Evolutionary conservation across 208 protist species (phyloP), one percentile per base, ranked within the genome.

Genomic region (Crithidia sp.): DNA sequence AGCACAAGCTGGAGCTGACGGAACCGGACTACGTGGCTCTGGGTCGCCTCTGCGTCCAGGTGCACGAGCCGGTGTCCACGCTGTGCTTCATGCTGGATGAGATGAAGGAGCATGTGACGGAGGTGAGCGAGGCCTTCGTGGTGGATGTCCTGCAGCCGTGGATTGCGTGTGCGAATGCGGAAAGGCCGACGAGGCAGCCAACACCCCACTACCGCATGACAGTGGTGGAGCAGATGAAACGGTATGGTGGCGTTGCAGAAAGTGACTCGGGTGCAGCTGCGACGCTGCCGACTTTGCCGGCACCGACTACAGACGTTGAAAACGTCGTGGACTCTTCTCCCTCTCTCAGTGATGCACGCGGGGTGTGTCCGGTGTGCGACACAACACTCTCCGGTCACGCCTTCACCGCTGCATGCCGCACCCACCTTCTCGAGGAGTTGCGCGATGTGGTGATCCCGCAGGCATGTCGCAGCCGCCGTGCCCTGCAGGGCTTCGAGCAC

Each of bases 51-150:
- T 92, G 86, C 56, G 83, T 90, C 36, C 60, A 49, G 4, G 49
- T 74, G n/a, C 17, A 53, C 7, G 85, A 90, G 64, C 87, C 90
- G 3, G 36, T 84, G 7, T 54, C 75, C 3, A 84, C 83, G 2
- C 77, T 95, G 4, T 77, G 85, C 28, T 73, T 57, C 19, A 78
- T 95, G 36, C 77, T 95, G 61, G 66, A 76, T n/a, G 74, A 81
- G 52, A 88, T 92, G 90, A 76, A 79, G 12, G 83, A 86, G 39
- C 75, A 86, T 62, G 62, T 91, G 3, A 0, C 75, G 6, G 67
- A 67, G 60, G 79, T 91, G 54, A 79, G 72, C 43, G 52, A 39
- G 17, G 56, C 4, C 17, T 82, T 92, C 71, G 61, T 84, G 7
- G 17, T 13, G 2, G 76, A 85, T 14, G 87, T 94, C 40, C 40